Percentiles rank a stretch among this genome's conserved stretches.
These are phyloP conservation scores for Aquilaria yunnanensis DNA, from an alignment of 345 rosid species.

Conservation along the genomic window DNA sequence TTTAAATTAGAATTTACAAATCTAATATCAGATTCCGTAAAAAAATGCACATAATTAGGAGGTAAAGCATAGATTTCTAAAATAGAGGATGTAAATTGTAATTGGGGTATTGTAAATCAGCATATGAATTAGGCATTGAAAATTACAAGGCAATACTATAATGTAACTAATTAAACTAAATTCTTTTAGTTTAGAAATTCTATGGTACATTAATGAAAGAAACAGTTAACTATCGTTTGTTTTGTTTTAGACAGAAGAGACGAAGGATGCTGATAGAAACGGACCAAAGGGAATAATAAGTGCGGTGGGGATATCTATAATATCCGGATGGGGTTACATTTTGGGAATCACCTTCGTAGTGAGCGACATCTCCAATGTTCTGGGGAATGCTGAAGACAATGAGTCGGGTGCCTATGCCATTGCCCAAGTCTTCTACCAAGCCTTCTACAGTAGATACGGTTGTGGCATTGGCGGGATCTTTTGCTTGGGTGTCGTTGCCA, in stretches of 20 bases:
- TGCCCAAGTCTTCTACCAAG: constrained; percentile 75
- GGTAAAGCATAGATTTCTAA: too few relatives aligned
- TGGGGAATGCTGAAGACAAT: constrained; percentile 44
- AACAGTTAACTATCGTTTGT: too few relatives aligned
- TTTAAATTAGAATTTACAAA: too few relatives aligned
- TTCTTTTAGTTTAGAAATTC: too few relatives aligned
- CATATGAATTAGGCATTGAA: too few relatives aligned
- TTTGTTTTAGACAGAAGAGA: constrained; percentile 79
- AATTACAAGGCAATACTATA: too few relatives aligned
- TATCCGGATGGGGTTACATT: constrained; percentile 93
- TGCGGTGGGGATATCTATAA: constrained; percentile 77
- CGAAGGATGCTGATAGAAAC: constrained; percentile 76
- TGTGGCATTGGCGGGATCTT: constrained; percentile 81
- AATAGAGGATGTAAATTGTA: too few relatives aligned
- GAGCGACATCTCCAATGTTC: constrained; percentile 64
- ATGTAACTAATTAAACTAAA: too few relatives aligned
- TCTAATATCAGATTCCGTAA: too few relatives aligned
- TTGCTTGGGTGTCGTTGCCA: constrained; percentile 75
- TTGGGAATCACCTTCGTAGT: constrained; percentile 85
- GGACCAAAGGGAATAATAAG: constrained; percentile 90
- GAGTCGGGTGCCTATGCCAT: constrained; percentile 91
- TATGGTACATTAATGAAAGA: too few relatives aligned
- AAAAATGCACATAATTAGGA: too few relatives aligned
- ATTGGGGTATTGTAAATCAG: too few relatives aligned
- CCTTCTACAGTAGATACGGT: constrained; percentile 81